Base-by-base conservation (phyloP, 2,329 filamentous ascomycete species). In the Penicillium janthinellum region DNA sequence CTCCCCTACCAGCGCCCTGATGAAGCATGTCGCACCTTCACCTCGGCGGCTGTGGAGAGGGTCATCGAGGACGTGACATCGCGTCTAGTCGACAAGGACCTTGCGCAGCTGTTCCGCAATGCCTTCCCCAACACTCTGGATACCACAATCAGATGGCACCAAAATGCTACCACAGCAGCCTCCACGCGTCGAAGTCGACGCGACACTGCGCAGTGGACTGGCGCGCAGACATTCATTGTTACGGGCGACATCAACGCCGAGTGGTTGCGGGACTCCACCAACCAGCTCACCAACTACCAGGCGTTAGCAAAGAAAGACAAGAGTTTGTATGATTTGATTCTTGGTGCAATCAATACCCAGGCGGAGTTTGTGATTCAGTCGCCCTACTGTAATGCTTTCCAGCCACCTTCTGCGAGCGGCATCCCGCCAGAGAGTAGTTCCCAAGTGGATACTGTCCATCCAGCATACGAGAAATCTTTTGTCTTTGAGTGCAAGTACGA, bases 401-500 rank as follows among this genome's bases (percentile, higher is more conserved):
- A 99, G 74, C 94, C 95, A 4, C 95, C 95, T 0, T 89, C 91
- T 2, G 91, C 92, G 6, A 93, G 91, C 64, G 86, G 89, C 15
- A 82, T 98, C 0, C 78, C 83, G 3, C 81, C 89, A 5, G 88
- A 88, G 15, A 84, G 85, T 68, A 96, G 94, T 70, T 91, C 91
- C 3, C 91, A 96, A 73, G 85, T 89, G 20, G 95, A 99, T 71
- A 77, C 74, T 8, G 95, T 99, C 0, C 92, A 96, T 69, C 95
- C 95, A 0, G 82, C 83, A 0, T 98, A 96, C 72, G 92, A 98
- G 71, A 89, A 89, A 0, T 86, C 83, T 0, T 85, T 88, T 51
- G 95, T 99, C 3, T 99, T 97, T 66, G 95, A 99, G 77, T 99
- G 95, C 85, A 99, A 99, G 78, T 99, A 98, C 77, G 95, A 99